Percentiles rank a stretch among this genome's conserved stretches.
phyloP scores from a whole-genome alignment of 129 eudicot genomes.

The Heracleum sosnowskyi region DNA sequence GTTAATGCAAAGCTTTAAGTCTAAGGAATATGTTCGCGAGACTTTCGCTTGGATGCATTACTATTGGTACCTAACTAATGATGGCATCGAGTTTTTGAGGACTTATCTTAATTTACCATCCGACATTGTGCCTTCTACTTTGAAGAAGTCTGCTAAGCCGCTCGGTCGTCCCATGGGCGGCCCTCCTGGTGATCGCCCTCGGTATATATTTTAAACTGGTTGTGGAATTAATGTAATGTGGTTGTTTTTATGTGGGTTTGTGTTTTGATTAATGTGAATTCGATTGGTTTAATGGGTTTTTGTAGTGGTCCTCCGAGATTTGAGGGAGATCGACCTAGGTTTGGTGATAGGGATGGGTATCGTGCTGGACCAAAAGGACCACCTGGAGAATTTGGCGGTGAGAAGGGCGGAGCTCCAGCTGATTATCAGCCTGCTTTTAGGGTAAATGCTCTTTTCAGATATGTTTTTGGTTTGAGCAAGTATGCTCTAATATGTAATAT shows the following conservation, averaged over 20 bases:
- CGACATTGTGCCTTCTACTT: conserved; percentile 82
- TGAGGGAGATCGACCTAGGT: conserved; percentile 76
- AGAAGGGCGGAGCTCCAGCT: conserved; percentile 35
- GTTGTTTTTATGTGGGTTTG: background rate
- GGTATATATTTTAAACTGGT: conserved; percentile 28
- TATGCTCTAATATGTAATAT: background rate
- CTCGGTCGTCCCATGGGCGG: conserved; percentile 77
- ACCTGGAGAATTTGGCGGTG: conserved; percentile 32
- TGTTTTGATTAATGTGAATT: background rate
- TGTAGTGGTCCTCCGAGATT: conserved; percentile 78
- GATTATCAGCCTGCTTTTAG: conserved; percentile 30
- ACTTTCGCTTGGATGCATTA: conserved; percentile 99
- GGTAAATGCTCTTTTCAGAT: conserved; percentile 3
- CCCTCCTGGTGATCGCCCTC: conserved; percentile 76
- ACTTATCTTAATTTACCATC: conserved; percentile 83
- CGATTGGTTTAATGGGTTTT: background rate
- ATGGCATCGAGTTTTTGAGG: conserved; percentile 87
- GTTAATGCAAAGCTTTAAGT: conserved; percentile 93
- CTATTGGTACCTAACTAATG: conserved; percentile 85
- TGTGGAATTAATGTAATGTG: background rate
- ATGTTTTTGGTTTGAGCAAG: background rate
- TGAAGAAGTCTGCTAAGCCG: conserved; percentile 81
- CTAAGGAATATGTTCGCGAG: conserved; percentile 85
- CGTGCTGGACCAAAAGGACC: conserved; percentile 83
- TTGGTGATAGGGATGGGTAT: conserved; percentile 89